Conservation (phyloP, 2,329 filamentous ascomycete species). For the Botrytis hyacinthi region DNA sequence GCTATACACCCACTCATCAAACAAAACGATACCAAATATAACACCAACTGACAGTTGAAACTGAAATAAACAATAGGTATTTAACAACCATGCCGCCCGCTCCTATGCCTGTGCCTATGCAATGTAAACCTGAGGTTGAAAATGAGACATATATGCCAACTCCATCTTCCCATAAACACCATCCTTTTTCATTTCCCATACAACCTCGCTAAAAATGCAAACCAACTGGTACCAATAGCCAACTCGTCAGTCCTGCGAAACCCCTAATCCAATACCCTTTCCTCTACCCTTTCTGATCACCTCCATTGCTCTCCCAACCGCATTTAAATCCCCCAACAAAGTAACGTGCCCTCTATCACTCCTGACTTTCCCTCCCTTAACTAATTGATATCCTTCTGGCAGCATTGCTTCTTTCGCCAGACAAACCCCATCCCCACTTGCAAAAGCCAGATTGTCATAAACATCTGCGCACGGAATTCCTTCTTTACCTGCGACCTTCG, state of each 20-base stretch:
- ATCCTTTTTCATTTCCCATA: neutral
- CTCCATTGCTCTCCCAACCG: constrained; percentile 70
- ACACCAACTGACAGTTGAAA: neutral
- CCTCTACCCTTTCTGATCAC: constrained; percentile 65
- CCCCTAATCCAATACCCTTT: constrained; percentile 71
- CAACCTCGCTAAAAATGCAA: too few relatives aligned
- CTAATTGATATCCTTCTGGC: constrained; percentile 73
- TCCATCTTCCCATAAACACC: neutral
- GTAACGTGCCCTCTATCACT: constrained; percentile 86
- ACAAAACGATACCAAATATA: neutral
- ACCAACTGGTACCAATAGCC: neutral
- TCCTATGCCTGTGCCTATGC: neutral
- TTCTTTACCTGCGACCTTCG: constrained; percentile 69
- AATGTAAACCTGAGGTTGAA: neutral
- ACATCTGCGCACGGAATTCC: constrained; percentile 73
- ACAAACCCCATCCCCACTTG: constrained; percentile 84
- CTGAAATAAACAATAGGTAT: neutral
- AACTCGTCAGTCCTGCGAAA: neutral
- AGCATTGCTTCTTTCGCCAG: constrained; percentile 83
- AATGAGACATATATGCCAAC: neutral
- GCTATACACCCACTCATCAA: neutral
- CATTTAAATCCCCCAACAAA: constrained; percentile 79
- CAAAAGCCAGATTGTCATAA: constrained; percentile 85
- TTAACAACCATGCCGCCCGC: neutral
- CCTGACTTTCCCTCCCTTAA: constrained; percentile 70